These are phyloP conservation scores for Colletotrichum echinochloae DNA, from an alignment of 2,329 filamentous ascomycete species.

Conservation along the genomic window DNA sequence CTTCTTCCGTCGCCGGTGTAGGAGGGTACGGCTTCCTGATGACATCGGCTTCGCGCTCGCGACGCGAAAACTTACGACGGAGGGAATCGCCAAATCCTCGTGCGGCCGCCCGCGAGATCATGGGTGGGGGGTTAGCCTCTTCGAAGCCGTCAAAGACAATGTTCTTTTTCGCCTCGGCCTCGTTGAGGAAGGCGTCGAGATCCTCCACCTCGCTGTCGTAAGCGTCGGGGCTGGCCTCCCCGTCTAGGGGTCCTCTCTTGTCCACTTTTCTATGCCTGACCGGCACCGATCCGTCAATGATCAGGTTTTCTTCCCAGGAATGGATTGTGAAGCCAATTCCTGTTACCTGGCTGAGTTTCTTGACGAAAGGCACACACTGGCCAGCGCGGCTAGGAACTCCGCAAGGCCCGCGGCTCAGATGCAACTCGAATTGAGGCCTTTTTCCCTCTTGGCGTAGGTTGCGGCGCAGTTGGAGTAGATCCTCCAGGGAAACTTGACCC, in stretches of 20 bases:
- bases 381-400: not conserved
- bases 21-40: not conserved
- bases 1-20: not conserved
- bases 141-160: constrained; percentile 1
- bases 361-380: constrained; percentile 1
- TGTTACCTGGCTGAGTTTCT: rapidly evolving
- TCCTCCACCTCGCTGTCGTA: not conserved
- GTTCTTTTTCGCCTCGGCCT: not conserved
- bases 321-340: constrained; percentile 10
- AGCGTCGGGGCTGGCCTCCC: not conserved
- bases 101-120: rapidly evolving
- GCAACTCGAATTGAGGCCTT: not conserved
- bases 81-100: not conserved
- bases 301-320: constrained; percentile 17
- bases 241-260: not conserved
- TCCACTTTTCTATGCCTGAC: not conserved
- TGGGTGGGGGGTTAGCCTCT: not conserved
- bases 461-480: not conserved
- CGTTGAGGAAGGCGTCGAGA: not conserved
- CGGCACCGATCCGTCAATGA: constrained; percentile 3
- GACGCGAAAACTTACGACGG: not conserved
- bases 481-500: rapidly evolving
- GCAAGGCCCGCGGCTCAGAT: constrained; percentile 15
- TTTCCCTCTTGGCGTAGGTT: not conserved
- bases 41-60: not conserved